Base-by-base conservation (phyloP, 1,284 basidiomycete genomes). In the Rhodotorula sp. region DNA sequence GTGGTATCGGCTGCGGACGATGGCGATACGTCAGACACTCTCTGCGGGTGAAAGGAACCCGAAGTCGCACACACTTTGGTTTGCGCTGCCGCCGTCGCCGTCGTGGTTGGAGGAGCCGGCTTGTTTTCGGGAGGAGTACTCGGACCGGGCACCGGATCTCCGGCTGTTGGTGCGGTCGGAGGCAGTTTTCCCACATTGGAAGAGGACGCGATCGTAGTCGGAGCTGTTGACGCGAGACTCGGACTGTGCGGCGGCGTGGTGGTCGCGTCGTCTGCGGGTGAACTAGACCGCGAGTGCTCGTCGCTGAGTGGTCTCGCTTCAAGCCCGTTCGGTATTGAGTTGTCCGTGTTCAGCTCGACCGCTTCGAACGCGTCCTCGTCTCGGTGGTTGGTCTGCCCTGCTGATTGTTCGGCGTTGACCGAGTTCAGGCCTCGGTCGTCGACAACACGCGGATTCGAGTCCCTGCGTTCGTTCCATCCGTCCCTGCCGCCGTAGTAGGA, bases 281-380 rank as follows among this genome's bases (percentile, higher is more conserved):
- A 66, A 4, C 63, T 46, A 8, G 60, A 59, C 42, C 33, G 33
- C 29, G 44, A 6, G 42, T 24, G 30, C 30, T 51, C 37, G 49
- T 45, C 30, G 56, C 46, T n/a, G 46, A 24, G 14, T 42, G 37
- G 37, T 42, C 10, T 2, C 33, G 37, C 4, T 29, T n/a, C 24
- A 55, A n/a, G 6, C 8, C 26, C 22, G 20, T 42, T 42, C 37
- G 10, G 37, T 42, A 42, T 42, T 8, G 37, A 42, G 8, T 29
- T 18, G 24, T 30, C 33, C 5, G 51, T 58, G 22, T 60, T 62
- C 15, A 72, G 61, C 12, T 65, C 59, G 48, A 72, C 65, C 1
- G 64, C 33, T 17, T 69, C 71, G 65, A 69, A 69, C 7, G 30
- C 57, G 22, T 57, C 37, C 26, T 44, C 55, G 46, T 65, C 60